Base-by-base conservation (phyloP, 257 asterid species). In the Coffea canephora region DNA sequence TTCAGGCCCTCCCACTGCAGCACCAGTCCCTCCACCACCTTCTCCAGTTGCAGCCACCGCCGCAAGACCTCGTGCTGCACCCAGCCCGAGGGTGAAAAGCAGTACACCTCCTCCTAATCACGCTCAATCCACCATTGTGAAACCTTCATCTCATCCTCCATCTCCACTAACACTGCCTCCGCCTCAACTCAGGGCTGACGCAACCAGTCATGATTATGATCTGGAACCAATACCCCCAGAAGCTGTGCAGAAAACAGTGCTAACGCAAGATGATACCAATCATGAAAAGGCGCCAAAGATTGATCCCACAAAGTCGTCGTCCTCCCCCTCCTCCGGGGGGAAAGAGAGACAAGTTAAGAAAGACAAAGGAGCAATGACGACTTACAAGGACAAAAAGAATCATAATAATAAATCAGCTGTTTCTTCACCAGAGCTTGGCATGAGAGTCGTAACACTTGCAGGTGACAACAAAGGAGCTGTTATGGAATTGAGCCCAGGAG, bases 401-500 rank as follows among this genome's bases (percentile, higher is more conserved):
- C 43, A 39, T 39, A 8, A 8, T 46, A 46, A 46, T 48, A 48
- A 11, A 13, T 71, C 85, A 3, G 82, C 80, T 50, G 55, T 10
- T 55, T 73, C 70, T 45, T 61, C 85, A n/a, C 87, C 86, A 36
- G 90, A 83, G 75, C 11, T 7, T 12, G 94, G 91, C 9, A 66
- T 77, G 83, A 86, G 91, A 18, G 74, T 92, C 34, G 87, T 94
- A 71, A 87, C 94, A 9, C 90, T 92, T 23, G 90, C 91, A 2
- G 98, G 98, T 2, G 94, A 92, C 31, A 94, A 94, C 85, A 89
- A 83, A 85, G 98, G 98, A 9, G 97, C 98, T 0, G 73, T 90
- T 5, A 91, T 94, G 98, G 92, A 90, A 43, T 52, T 92, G 43
- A 85, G 61, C 49, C 79, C 80, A n/a, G 79, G 83, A 8, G 80